phyloP scores from a whole-genome alignment of 225 moss, liverwort and hornwort genomes.

The Lunularia cruciata region DNA sequence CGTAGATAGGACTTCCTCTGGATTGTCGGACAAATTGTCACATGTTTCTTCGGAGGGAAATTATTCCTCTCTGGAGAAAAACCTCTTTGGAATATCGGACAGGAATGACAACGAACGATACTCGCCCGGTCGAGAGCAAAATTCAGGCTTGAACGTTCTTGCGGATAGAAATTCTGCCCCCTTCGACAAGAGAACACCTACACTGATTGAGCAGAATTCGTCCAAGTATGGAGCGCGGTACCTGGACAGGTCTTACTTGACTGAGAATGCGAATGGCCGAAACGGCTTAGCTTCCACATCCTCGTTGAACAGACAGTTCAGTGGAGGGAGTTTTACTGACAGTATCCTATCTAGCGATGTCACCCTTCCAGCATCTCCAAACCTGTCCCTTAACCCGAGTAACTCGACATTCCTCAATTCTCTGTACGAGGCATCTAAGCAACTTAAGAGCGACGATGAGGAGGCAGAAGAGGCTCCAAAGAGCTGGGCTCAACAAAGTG shows the following conservation, averaged over 20 bases:
- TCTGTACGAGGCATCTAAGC: slow-evolving; percentile 16
- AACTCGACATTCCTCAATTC: slow-evolving; percentile 34
- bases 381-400: slow-evolving; percentile 22
- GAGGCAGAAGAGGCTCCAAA: slow-evolving; percentile 1
- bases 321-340: slow-evolving; percentile 35
- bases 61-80: slow-evolving; percentile 31
- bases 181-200: slow-evolving; percentile 4
- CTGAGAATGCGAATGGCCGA: slow-evolving; percentile 27
- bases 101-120: slow-evolving; percentile 26
- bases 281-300: slow-evolving; percentile 24
- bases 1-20: slow-evolving; percentile 44
- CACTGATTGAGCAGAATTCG: slow-evolving; percentile 14
- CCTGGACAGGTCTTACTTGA: slow-evolving; percentile 4
- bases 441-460: slow-evolving; percentile 9
- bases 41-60: slow-evolving; percentile 34
- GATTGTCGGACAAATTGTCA: slow-evolving; percentile 35
- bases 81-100: slow-evolving; percentile 1
- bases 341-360: slow-evolving; percentile 38
- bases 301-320: slow-evolving; percentile 26
- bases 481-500: slow-evolving; percentile 55
- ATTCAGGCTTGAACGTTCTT: not conserved
- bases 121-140: slow-evolving; percentile 16
- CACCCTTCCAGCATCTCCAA: slow-evolving; percentile 27
- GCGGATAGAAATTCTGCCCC: slow-evolving; percentile 14
- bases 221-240: slow-evolving; percentile 23